Percentiles rank a stretch among this genome's conserved stretches.
These are phyloP conservation scores for Tolypocladium amazonense DNA, from an alignment of 2,329 filamentous ascomycete species.

Conservation along the genomic window DNA sequence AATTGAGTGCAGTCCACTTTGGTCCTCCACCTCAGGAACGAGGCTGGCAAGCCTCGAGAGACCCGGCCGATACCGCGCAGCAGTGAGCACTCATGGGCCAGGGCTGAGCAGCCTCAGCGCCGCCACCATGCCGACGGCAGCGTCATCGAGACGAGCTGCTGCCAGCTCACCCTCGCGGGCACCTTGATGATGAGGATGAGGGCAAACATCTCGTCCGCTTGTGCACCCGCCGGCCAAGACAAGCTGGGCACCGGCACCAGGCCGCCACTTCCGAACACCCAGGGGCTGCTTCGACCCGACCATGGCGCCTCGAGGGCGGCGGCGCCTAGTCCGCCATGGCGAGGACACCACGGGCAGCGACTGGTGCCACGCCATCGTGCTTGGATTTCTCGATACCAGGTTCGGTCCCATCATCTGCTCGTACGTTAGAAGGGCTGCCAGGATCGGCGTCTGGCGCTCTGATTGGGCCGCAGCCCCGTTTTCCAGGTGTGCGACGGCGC, in stretches of 20 bases:
- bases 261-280: background rate
- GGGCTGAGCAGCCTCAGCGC: background rate
- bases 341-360: background rate
- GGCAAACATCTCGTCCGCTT: background rate
- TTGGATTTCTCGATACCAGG: background rate
- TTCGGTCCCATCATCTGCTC: background rate
- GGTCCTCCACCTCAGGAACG: background rate
- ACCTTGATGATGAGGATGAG: background rate
- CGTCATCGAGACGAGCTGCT: background rate
- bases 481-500: background rate
- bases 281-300: background rate
- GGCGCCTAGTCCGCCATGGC: background rate
- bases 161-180: background rate
- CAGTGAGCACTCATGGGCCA: background rate
- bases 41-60: background rate
- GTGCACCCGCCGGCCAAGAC: background rate
- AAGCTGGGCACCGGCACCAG: background rate
- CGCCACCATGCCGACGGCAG: background rate
- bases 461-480: background rate
- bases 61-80: background rate
- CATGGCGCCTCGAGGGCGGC: background rate
- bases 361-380: constrained; percentile 1
- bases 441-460: background rate
- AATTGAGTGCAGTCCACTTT: background rate
- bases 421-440: background rate